phyloP scores from a whole-genome alignment of 768 basidiomycete species.

The Podaxis carcinomalis region DNA sequence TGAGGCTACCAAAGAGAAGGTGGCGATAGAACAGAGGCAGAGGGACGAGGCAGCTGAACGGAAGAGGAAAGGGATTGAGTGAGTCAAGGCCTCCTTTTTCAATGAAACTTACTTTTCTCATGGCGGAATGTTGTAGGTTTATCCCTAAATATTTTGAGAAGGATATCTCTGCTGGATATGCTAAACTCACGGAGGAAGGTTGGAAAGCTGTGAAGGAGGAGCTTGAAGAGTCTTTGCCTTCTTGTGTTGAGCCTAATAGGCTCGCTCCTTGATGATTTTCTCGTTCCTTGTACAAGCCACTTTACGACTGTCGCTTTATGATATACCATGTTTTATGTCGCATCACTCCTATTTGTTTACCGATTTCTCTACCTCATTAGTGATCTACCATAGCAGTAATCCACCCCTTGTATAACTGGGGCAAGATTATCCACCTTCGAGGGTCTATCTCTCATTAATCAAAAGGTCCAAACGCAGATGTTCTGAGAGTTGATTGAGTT shows the following conservation, averaged over 20 bases:
- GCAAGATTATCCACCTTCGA: too few species aligned
- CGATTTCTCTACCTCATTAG: too few species aligned
- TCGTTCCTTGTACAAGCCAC: background rate
- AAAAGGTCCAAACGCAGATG: too few species aligned
- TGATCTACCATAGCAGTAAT: too few species aligned
- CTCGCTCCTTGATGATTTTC: background rate
- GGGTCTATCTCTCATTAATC: too few species aligned
- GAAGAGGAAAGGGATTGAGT: slow-evolving; percentile 77
- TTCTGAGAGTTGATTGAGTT: too few species aligned
- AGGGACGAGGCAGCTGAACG: slow-evolving; percentile 84
- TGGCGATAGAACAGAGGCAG: slow-evolving; percentile 89
- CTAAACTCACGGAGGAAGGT: slow-evolving; percentile 67
- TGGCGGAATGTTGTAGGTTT: slow-evolving; percentile 42
- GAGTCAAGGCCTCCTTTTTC: slow-evolving; percentile 31
- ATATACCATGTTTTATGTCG: slow-evolving; percentile 1
- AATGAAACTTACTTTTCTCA: background rate
- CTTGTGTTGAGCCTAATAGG: slow-evolving; percentile 22
- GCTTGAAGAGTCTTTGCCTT: slow-evolving; percentile 35
- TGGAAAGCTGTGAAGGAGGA: slow-evolving; percentile 72
- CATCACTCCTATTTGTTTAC: background rate
- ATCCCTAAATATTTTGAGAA: slow-evolving; percentile 72
- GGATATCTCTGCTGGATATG: slow-evolving; percentile 61
- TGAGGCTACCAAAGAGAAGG: slow-evolving; percentile 90
- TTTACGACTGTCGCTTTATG: background rate
- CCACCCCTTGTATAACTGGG: too few species aligned